Base-by-base conservation (phyloP, 352 stramenopile species). In the Globisporangium megalacanthum region DNA sequence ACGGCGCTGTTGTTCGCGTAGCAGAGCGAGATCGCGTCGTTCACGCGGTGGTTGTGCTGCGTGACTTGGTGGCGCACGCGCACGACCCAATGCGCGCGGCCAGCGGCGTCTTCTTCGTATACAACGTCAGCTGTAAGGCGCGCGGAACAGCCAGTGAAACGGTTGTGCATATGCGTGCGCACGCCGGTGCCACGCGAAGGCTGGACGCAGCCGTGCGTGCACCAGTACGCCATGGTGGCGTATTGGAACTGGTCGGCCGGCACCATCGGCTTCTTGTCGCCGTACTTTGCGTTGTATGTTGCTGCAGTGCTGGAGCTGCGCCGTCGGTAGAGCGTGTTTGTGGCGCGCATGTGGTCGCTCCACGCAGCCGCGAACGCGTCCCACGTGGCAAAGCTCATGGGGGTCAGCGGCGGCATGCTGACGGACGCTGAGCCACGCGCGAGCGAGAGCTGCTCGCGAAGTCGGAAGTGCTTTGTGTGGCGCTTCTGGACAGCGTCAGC, bases 181-280 rank as follows among this genome's bases (percentile, higher is more conserved):
- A 92, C 78, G 13, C 82, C 82, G 15, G 82, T 84, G 45, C 82
- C 69, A 3, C 82, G 68, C 9, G 82, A 89, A 6, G 75, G 78
- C 63, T 92, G 82, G 56, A 90, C 88, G 49, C 82, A 92, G 47
- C 82, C 82, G 49, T 92, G 82, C 0, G 82, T 92, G 62, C 82
- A 92, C 82, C 79, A 92, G 63, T 92, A 92, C 41, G 79, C 70
- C 79, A 92, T 92, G 13, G 79, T 92, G 25, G 82, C 82, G 58
- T 89, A 92, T 65, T 79, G 80, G 54, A 92, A 92, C 48, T 68
- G 57, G 35, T 89, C 77, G 1, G 82, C 77, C 56, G 82, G 79
- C 56, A 92, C 77, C 1, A 69, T 73, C 42, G 72, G 77, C 57
- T 82, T 90, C 56, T 88, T 88, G 60, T 79, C 87, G 17, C 77